Percentiles rank a stretch among this genome's conserved stretches.
These are phyloP conservation scores for Silene vulgaris DNA, from an alignment of 179 eudicot genomes.

Conservation along the genomic window DNA sequence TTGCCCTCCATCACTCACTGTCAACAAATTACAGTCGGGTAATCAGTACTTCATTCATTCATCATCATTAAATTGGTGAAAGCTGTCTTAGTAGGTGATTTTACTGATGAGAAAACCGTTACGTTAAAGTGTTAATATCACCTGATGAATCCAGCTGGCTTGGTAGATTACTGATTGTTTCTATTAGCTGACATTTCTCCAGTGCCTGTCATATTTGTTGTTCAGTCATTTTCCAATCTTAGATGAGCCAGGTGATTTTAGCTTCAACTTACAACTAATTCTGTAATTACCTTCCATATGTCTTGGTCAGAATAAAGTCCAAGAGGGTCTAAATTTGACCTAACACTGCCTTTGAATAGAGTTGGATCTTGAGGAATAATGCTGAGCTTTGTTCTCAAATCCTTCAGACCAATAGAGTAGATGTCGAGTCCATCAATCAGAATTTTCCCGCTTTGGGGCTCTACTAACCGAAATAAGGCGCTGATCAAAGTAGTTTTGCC, in stretches of 20 bases:
- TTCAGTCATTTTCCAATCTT: neutral
- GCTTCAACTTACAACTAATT: neutral
- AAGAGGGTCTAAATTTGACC: constrained; percentile 62
- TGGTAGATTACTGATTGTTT: constrained; percentile 42
- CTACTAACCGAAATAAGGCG: constrained; percentile 45
- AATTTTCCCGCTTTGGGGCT: constrained; percentile 51
- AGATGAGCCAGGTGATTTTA: neutral
- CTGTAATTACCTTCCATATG: constrained; percentile 55
- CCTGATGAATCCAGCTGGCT: constrained; percentile 64
- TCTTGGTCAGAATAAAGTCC: constrained; percentile 58
- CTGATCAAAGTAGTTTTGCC: constrained; percentile 64
- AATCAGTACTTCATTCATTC: neutral
- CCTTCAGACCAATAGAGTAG: constrained; percentile 58
- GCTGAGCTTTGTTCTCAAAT: constrained; percentile 53
- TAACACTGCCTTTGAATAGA: constrained; percentile 55
- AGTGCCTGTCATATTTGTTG: constrained; percentile 38
- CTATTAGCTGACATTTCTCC: constrained; percentile 61
- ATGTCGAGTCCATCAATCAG: constrained; percentile 53
- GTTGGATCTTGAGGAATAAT: constrained; percentile 72
- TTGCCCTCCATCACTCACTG: constrained; percentile 66
- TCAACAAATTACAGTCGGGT: neutral
- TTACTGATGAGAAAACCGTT: too few species aligned
- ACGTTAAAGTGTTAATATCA: too few species aligned
- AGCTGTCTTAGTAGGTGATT: too few species aligned
- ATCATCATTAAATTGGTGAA: too few species aligned